Evolutionary conservation across 352 stramenopile species (phyloP), one percentile per base, ranked within the genome.

Genomic region (Thalassiosira ordinaria): DNA sequence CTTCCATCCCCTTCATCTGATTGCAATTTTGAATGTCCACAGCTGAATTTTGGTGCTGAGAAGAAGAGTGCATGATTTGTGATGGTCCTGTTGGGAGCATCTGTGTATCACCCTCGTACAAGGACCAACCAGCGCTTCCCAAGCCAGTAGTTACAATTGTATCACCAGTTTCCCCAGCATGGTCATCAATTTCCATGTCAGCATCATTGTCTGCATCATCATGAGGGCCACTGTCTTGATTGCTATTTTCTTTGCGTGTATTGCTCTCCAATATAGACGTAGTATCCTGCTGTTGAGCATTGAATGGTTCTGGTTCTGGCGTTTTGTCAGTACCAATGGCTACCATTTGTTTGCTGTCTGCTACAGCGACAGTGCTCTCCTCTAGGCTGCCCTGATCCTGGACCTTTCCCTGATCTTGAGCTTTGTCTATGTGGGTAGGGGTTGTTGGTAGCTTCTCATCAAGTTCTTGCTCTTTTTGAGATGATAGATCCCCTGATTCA

Each of bases 51-150:
- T 66, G 35, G 8, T 29, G 14, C 57, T 22, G 1, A 3, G 27
- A 8, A 41, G 11, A 9, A 24, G n/a, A 7, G 20, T 67, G 22
- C 37, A 69, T 46, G 5, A 49, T 13, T 65, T 74, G 63, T 18
- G 65, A 64, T 69, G 77, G 52, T 37, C 16, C 57, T 1, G 68
- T 61, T 20, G 70, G 56, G 44, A 84, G 69, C 39, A 70, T 53
- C 44, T 84, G 77, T 1, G 77, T 84, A 47, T 84, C 57, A 24
- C 68, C 69, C 29, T 56, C 77, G 61, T 84, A 84, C 13, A 84
- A 22, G 13, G 75, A 84, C 63, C 73, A 81, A 44, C 33, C 37
- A 60, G 46, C 7, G n/a, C 22, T 69, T 9, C 51, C 57, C 14
- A 60, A 78, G 29, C 27, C 71, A 51, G 62, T 63, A 31, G 62